Evolutionary conservation across 352 stramenopile genomes (phyloP), one percentile per base, ranked within the genome.

Genomic region (Globisporangium cystogenes): DNA sequence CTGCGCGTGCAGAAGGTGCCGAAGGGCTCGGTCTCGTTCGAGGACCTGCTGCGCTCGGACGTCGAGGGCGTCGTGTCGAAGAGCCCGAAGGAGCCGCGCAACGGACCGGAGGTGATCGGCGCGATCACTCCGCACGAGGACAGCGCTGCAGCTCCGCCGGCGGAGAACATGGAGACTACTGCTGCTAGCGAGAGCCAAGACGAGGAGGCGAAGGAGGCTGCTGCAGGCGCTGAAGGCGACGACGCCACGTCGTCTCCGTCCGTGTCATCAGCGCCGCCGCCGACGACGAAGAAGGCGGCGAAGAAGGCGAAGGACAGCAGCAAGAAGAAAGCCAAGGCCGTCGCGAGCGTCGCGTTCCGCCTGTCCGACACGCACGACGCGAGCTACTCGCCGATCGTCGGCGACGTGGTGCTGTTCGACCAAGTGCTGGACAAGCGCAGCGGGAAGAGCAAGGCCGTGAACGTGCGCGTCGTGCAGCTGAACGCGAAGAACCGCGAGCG

Each of bases 381-480:
- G 60, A 87, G 61, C 57, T 93, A 93, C 27, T 45, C 76, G 15
- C 75, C 82, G 7, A 60, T 72, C 1, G 64, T 71, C 3, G 82
- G 80, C 33, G 82, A 93, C 49, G 50, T 74, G 23, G 76, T 93
- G 6, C 5, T 60, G 7, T 90, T 90, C 57, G 82, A 93, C 42
- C 64, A 87, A 40, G 68, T 90, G 2, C 20, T 88, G 39, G 79
- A 93, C 65, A 87, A 87, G 49, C 77, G 79, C 27, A 85, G 62
- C 41, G 64, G 70, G 15, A 76, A 74, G 35, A 40, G 67, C 43
- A 82, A 85, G 51, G 79, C 79, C 0, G 58, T 78, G 39, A 87
- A 87, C 55, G 70, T 93, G 3, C 76, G 76, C 14, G 59, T 87
- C 8, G 49, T 87, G 10, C 53, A 73, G 24, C 58, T 93, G 21